Evolutionary conservation across 768 basidiomycete genomes (phyloP).

Genomic region (Plicaturopsis crispa): DNA sequence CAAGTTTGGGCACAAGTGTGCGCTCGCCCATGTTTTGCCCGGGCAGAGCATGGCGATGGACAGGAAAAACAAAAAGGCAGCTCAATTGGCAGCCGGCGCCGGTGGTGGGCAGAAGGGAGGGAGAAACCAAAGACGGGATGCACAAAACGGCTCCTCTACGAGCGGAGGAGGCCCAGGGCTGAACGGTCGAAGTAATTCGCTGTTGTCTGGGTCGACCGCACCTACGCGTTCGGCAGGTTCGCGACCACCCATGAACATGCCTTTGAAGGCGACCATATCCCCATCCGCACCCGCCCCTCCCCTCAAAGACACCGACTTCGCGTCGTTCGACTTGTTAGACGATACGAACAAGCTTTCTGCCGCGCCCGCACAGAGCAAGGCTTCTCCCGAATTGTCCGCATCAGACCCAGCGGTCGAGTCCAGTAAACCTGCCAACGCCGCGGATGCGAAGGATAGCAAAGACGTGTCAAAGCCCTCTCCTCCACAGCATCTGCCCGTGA

Average conservation of each 20-base stretch:
- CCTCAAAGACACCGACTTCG: slow-evolving; percentile 68
- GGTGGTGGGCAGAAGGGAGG: slow-evolving; percentile 20
- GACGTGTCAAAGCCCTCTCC: slow-evolving; percentile 23
- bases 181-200: slow-evolving; percentile 13
- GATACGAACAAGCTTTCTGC: slow-evolving; percentile 41
- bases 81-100: slow-evolving; percentile 47
- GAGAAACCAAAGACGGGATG: slow-evolving; percentile 16
- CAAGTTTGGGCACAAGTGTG: slow-evolving; percentile 78
- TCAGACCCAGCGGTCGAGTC: slow-evolving; percentile 2
- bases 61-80: slow-evolving; percentile 93
- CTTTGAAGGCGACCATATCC: slow-evolving; percentile 64
- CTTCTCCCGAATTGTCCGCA: slow-evolving; percentile 5
- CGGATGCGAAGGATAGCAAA: slow-evolving; percentile 9
- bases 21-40: slow-evolving; percentile 88
- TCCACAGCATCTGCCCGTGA: slow-evolving; percentile 47
- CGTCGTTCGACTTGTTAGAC: slow-evolving; percentile 60
- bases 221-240: slow-evolving; percentile 43
- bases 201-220: slow-evolving; percentile 58
- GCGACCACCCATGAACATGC: slow-evolving; percentile 59
- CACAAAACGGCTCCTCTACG: no score
- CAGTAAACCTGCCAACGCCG: slow-evolving; percentile 4
- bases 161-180: no score
- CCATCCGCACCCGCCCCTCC: slow-evolving; percentile 78
- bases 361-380: slow-evolving; percentile 31
- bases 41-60: slow-evolving; percentile 96